Evolutionary conservation across 768 basidiomycete genomes (phyloP).

Genomic region (Polyporus arcularius): DNA sequence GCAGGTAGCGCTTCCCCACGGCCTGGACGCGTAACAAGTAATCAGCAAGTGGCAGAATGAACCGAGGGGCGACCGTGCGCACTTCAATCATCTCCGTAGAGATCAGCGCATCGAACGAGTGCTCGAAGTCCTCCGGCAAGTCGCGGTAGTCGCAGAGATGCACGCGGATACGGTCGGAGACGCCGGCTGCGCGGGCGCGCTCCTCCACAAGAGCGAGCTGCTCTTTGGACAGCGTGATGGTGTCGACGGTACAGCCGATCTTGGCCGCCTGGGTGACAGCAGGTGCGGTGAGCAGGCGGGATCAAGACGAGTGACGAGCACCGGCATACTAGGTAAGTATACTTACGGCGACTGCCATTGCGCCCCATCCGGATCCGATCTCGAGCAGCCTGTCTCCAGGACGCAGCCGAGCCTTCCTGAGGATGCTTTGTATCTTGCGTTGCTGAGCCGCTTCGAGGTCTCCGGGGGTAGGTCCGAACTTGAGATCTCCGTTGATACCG

Average conservation of each 20-base stretch:
- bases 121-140: slow-evolving; percentile 36
- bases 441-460: slow-evolving; percentile 40
- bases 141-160: slow-evolving; percentile 44
- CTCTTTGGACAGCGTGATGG: slow-evolving; percentile 42
- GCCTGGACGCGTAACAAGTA: no score
- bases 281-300: no score
- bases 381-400: slow-evolving; percentile 47
- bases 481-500: no score
- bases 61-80: no score
- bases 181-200: slow-evolving; percentile 33
- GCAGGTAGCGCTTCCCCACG: slow-evolving; percentile 43
- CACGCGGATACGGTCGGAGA: slow-evolving; percentile 34
- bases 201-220: slow-evolving; percentile 41
- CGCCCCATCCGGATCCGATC: slow-evolving; percentile 53
- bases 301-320: not conserved
- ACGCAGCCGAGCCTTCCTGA: slow-evolving; percentile 42
- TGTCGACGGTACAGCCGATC: slow-evolving; percentile 47
- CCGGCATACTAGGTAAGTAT: slow-evolving; percentile 23
- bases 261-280: slow-evolving; percentile 38
- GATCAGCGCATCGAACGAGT: slow-evolving; percentile 42
- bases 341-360: slow-evolving; percentile 43
- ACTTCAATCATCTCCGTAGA: slow-evolving; percentile 53
- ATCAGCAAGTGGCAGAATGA: no score
- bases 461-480: slow-evolving; percentile 33
- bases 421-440: slow-evolving; percentile 43